Evolutionary conservation across 2,329 filamentous ascomycete species (phyloP), one percentile per base, ranked within the genome.

Genomic region (Lachnellula hyalina): DNA sequence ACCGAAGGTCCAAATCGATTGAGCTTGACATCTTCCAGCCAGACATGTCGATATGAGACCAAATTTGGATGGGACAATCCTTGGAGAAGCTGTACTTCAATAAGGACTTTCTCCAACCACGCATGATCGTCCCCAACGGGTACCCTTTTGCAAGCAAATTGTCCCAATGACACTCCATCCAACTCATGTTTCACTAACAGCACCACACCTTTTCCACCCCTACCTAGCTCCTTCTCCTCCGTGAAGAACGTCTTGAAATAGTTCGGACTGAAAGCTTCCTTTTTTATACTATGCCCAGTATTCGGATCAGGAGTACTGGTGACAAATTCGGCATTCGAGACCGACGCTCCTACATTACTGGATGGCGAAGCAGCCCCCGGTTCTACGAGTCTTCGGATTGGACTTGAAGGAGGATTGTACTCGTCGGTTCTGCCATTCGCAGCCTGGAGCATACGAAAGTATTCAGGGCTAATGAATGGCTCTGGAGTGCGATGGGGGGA

Each of bases 141-240:
- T 0, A 99, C 92, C 46, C 95, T 84, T 73, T 99, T 99, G 77
- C 94, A 99, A 12, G 94, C 94, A 71, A 96, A 99, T 61, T 94
- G 82, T 1, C 94, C 94, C 1, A 99, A 77, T 34, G 85, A 82
- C 45, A 96, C 93, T 21, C 90, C 87, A 70, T 97, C 94, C 55
- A 99, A 83, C 62, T 96, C 81, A 72, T 99, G 94, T 56, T 89
- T 85, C 9, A 99, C 94, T n/a, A 97, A 78, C 47, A 99, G 73
- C 1, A 99, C 94, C 3, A 99, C 91, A 0, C 94, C 94, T 68
- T 96, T 96, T 3, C 95, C 94, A 21, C 95, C 94, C 66, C 87
- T 83, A 0, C 94, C 94, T 0, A 99, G 78, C 65, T 93, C 86
- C 5, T 82, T 79, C 71, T 97, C 90, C 65, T 96, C 92, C 4